Base-by-base conservation (phyloP, 2,329 filamentous ascomycete genomes). In the Fusarium sp. region DNA sequence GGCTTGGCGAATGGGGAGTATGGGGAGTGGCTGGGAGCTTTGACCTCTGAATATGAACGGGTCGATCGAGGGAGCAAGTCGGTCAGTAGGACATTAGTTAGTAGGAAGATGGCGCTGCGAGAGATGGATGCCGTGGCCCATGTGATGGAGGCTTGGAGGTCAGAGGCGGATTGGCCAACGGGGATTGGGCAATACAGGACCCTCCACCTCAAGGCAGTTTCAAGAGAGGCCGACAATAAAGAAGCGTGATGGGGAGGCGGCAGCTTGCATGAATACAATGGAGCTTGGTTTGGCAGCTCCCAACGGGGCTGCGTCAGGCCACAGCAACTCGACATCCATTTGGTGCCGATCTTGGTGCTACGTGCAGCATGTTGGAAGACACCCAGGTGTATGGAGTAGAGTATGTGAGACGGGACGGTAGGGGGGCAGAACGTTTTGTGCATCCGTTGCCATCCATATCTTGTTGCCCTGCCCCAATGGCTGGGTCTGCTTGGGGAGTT, bases 21-120 rank as follows among this genome's bases (percentile, higher is more conserved):
- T 61, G 61, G 51, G 40, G 53, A 44, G 69, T 74, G 68, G 68
- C 72, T 69, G 64, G 68, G 58, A 73, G 71, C 71, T 73, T 73
- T 64, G 71, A 57, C 68, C 66, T 61, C 60, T 62, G 29, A 35
- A 11, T 17, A 55, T 35, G 51, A 55, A 36, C 51, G 33, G 51
- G 29, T 35, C 29, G 29, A 55, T 55, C 27, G 27, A 51, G 29
- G 4, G 46, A 53, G 31, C 53, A 36, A 36, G 53, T 56, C n/a
- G 53, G 53, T 56, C 20, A 56, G 20, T 35, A 36, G 53, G 20
- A 24, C 33, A 5, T 56, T 56, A n/a, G 20, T 36, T 36, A 24
- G 53, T 9, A 40, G 24, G 17, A 12, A 29, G 35, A 29, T 42
- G 35, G 24, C 24, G 56, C 5, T 27, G 38, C 27, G 56, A 22